These are phyloP conservation scores for Dictyostelium intermedium DNA, from an alignment of 78 protist genomes.

Conservation along the genomic window DNA sequence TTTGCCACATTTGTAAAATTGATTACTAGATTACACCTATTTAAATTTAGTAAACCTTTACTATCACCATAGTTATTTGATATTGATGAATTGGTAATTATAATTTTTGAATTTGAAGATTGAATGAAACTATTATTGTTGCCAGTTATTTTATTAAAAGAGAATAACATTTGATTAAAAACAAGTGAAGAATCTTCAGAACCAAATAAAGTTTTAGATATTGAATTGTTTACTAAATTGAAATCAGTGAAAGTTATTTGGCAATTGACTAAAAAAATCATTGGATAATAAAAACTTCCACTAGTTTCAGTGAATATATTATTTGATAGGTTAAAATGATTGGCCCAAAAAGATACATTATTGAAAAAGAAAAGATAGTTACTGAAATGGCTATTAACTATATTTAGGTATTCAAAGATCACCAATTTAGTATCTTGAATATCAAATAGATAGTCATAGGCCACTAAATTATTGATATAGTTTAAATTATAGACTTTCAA, in stretches of 20 bases:
- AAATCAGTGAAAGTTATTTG: neutral
- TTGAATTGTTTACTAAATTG: neutral
- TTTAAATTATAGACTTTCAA: neutral
- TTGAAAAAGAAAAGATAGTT: neutral
- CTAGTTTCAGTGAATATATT: neutral
- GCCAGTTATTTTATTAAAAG: neutral
- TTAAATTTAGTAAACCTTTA: neutral
- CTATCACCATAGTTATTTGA: neutral
- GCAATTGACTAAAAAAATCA: neutral
- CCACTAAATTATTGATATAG: neutral
- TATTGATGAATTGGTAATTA: neutral
- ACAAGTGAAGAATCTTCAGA: neutral
- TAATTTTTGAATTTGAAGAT: neutral
- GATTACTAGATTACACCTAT: neutral
- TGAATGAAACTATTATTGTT: neutral
- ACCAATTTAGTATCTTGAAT: neutral
- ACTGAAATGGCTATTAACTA: neutral
- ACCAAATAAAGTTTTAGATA: neutral
- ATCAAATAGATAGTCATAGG: neutral
- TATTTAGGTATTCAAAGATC: neutral
- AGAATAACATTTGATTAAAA: neutral
- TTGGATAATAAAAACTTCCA: neutral
- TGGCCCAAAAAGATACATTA: no score
- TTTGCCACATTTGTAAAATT: neutral
- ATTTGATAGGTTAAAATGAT: neutral